phyloP scores from a whole-genome alignment of 805 yeast species.

The Wickerhamiella sorbophila region DNA sequence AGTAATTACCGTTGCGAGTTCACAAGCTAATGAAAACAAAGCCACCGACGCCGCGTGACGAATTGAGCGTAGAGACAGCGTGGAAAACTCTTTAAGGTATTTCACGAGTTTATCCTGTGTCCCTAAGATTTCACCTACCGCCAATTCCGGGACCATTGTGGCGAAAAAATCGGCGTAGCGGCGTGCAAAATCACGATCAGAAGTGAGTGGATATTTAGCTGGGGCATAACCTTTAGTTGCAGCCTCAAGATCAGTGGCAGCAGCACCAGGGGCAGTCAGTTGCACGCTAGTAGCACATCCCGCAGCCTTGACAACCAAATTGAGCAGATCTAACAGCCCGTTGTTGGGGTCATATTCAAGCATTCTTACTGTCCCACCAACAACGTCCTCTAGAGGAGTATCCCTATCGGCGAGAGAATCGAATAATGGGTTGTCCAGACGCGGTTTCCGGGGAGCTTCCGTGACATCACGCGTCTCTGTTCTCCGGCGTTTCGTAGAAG shows the following conservation, averaged over 20 bases:
- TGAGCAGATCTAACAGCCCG: conserved; percentile 13
- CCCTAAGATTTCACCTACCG: conserved; percentile 5
- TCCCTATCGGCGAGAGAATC: conserved; percentile 12
- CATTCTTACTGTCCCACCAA: conserved; percentile 14
- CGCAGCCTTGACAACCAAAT: conserved; percentile 9
- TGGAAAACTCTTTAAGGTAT: conserved; percentile 5
- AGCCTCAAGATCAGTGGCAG: conserved; percentile 6
- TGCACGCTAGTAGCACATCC: conserved; percentile 9
- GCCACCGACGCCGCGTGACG: conserved; percentile 9
- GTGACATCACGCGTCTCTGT: not conserved
- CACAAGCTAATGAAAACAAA: not conserved
- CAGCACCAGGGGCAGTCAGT: conserved; percentile 4
- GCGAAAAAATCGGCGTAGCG: conserved; percentile 5
- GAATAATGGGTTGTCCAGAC: conserved; percentile 2
- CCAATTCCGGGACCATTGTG: conserved; percentile 3
- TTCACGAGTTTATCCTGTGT: conserved; percentile 2
- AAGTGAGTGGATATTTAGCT: conserved; percentile 8
- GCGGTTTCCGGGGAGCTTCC: not conserved
- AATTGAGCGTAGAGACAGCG: conserved; percentile 10
- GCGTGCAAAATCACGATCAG: conserved; percentile 2
- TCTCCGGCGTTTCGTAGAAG: not conserved
- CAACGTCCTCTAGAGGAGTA: conserved; percentile 12
- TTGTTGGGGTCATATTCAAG: conserved; percentile 13
- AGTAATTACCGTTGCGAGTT: not conserved
- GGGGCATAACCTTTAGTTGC: conserved; percentile 6